Percentiles rank a stretch among this genome's conserved stretches.
Evolutionary conservation across 2,329 filamentous ascomycete species (phyloP).

Genomic region (Colletotrichum sp.): DNA sequence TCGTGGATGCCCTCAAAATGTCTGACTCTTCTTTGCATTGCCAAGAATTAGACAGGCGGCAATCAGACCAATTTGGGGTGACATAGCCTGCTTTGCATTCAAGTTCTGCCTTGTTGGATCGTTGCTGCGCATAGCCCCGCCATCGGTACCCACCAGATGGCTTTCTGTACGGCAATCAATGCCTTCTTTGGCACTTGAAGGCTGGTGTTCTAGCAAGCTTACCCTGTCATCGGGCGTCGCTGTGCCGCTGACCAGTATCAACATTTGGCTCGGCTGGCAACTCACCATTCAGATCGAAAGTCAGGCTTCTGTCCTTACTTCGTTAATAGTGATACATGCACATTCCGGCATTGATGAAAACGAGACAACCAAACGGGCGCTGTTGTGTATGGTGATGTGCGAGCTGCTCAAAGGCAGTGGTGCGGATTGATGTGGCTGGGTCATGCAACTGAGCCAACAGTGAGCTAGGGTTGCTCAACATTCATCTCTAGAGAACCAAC

Average conservation of each 20-base stretch:
- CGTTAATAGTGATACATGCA: rapidly evolving
- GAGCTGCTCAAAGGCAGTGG: background rate
- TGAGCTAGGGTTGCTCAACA: background rate
- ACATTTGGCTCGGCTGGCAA: background rate
- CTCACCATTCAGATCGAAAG: background rate
- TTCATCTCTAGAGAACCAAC: background rate
- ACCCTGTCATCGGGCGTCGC: background rate
- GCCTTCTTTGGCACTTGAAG: background rate
- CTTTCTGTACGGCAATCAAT: background rate
- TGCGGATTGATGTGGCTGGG: background rate
- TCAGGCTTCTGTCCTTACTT: background rate
- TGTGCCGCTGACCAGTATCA: background rate
- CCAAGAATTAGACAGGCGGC: background rate
- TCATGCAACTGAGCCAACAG: background rate
- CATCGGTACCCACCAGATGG: background rate
- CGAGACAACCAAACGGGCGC: rapidly evolving
- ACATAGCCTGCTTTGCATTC: background rate
- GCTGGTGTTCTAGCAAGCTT: background rate
- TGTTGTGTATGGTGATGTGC: background rate
- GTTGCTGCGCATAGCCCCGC: background rate
- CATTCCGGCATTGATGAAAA: background rate
- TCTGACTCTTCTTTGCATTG: rapidly evolving
- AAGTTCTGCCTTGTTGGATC: background rate
- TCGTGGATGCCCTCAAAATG: rapidly evolving
- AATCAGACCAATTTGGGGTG: background rate